phyloP scores from a whole-genome alignment of 169 alveolate species.

The Babesia sp. region DNA sequence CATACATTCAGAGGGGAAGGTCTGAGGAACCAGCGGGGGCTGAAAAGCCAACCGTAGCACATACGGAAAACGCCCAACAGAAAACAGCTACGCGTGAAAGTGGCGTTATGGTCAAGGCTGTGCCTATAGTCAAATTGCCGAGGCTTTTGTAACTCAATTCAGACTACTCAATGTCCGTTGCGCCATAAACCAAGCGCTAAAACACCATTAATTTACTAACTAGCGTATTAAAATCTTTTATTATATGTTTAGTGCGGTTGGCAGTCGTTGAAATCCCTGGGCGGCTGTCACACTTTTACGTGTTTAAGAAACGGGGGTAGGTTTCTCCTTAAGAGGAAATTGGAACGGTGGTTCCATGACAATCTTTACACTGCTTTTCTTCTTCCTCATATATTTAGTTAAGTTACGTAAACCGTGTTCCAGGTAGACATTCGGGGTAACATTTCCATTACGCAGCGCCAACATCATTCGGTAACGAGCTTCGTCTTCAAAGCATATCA shows the following conservation, averaged over 20 bases:
- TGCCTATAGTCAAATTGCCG: conserved; percentile 57
- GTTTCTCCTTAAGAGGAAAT: background rate
- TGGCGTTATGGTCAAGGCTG: conserved; percentile 57
- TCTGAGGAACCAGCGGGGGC: conserved; percentile 69
- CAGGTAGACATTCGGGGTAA: conserved; percentile 3
- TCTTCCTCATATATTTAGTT: conserved; percentile 9
- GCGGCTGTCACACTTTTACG: too few relatives aligned
- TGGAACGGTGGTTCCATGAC: background rate
- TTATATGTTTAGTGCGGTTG: too few relatives aligned
- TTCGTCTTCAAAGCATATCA: conserved; percentile 18
- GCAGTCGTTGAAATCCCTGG: too few relatives aligned
- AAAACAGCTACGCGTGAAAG: conserved; percentile 64
- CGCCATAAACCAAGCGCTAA: background rate
- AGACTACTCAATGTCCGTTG: conserved; percentile 65
- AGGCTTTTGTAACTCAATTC: conserved; percentile 61
- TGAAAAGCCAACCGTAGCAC: conserved; percentile 52
- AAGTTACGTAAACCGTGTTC: conserved; percentile 8
- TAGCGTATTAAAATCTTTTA: too few relatives aligned
- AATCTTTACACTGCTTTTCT: conserved; percentile 1
- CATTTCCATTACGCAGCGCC: background rate
- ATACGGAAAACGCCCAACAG: conserved; percentile 64
- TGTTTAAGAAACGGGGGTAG: too few relatives aligned
- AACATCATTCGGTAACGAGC: conserved; percentile 28
- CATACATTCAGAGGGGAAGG: conserved; percentile 65
- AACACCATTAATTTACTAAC: background rate